Evolutionary conservation across 495 filamentous ascomycete species (phyloP), one percentile per base, ranked within the genome.

Genomic region (Aspergillus avenaceus): DNA sequence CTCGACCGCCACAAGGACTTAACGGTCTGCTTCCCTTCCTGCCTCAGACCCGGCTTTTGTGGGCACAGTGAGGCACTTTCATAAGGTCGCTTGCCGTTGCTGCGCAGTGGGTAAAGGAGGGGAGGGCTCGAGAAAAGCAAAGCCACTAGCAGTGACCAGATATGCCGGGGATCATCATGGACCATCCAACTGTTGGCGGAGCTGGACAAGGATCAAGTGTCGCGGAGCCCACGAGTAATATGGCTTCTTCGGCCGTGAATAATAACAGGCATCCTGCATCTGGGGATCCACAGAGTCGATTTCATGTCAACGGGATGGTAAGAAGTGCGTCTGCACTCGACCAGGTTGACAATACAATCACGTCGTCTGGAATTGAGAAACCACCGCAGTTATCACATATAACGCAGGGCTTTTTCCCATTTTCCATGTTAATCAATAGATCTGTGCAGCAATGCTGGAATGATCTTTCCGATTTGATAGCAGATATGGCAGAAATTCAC

Each of bases 391-490:
- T 97, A 16, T 70, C 76, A 41, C 90, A 95, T 53, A 87, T 96
- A 49, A 87, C 87, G 0, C 69, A 84, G 47, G 82, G 83, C 23
- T 95, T 87, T 54, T 72, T 88, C 22, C 83, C 86, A 4, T 72
- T 96, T 23, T 76, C 79, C 13, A 75, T 73, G 29, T 69, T 98
- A 19, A 73, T 97, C 38, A 77, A 78, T 44, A 81, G 93, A 47
- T 77, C 92, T 11, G 84, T 84, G 24, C 89, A 97, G 62, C 84
- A 88, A 65, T 88, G 86, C 36, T 91, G 86, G 67, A 86, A 85
- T 49, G 81, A 84, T 46, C 75, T 97, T 7, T 75, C 74, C 13
- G 84, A 90, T 12, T 67, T 84, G 41, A 80, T 97, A n/a, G 62
- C 74, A 18, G 75, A 81, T 27, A 68, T 97, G 60, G 78, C 87